phyloP scores from a whole-genome alignment of 1,284 basidiomycete genomes.

The Stereum hirsutum region DNA sequence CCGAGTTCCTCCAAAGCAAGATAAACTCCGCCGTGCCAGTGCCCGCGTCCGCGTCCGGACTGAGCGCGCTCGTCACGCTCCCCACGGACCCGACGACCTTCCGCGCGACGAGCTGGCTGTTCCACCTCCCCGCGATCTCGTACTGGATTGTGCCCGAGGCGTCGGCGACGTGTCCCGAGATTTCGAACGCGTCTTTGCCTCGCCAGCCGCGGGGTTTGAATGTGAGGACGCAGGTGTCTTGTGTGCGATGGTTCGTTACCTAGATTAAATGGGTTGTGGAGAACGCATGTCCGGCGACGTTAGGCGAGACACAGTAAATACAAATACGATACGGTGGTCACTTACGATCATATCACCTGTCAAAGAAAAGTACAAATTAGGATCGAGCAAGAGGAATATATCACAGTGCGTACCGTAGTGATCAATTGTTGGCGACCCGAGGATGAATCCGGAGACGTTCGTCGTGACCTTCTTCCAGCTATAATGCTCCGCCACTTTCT shows the following conservation, averaged over 20 bases:
- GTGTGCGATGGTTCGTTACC: slow-evolving; percentile 88
- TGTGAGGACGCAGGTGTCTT: slow-evolving; percentile 83
- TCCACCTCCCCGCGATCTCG: slow-evolving; percentile 96
- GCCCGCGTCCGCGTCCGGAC: neutral
- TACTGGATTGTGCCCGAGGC: slow-evolving; percentile 60
- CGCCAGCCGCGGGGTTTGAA: slow-evolving; percentile 97
- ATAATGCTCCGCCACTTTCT: slow-evolving; percentile 72
- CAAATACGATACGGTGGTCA: slow-evolving; percentile 12
- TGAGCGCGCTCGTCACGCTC: neutral
- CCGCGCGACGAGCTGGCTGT: slow-evolving; percentile 87
- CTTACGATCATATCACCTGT: slow-evolving; percentile 86
- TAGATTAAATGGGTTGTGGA: slow-evolving; percentile 19
- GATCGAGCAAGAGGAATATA: too few species aligned
- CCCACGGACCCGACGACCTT: slow-evolving; percentile 46
- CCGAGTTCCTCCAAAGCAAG: slow-evolving; percentile 90
- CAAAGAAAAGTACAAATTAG: too few species aligned
- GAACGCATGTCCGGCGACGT: neutral
- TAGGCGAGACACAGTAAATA: neutral
- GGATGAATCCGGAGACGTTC: slow-evolving; percentile 88
- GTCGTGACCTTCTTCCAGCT: slow-evolving; percentile 96
- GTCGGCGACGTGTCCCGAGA: slow-evolving; percentile 79
- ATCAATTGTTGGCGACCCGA: slow-evolving; percentile 91
- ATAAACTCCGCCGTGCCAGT: slow-evolving; percentile 52
- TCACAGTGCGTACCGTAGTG: too few species aligned
- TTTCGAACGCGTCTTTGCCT: slow-evolving; percentile 87